phyloP scores from a whole-genome alignment of 768 basidiomycete genomes.

The Leucocoprinus birnbaumii region DNA sequence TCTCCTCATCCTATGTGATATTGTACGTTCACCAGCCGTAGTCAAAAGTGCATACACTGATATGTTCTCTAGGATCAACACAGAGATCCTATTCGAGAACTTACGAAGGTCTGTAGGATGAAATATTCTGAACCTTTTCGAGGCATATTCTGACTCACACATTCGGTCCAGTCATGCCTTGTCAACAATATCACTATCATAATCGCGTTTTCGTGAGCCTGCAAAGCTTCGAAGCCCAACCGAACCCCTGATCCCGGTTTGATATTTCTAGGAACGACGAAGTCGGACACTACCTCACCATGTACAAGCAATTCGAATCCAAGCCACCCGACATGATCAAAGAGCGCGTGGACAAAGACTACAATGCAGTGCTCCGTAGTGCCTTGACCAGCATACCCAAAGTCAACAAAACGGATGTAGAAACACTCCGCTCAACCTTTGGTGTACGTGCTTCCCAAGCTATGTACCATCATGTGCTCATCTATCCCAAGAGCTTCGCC shows the following conservation, averaged over 20 bases:
- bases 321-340: conserved; percentile 93
- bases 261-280: conserved; percentile 68
- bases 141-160: neutral
- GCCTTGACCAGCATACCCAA: conserved; percentile 87
- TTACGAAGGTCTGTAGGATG: conserved; percentile 73
- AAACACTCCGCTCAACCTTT: conserved; percentile 87
- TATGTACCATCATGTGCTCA: conserved; percentile 2
- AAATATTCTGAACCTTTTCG: neutral
- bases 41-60: neutral
- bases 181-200: conserved; percentile 93
- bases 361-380: conserved; percentile 74
- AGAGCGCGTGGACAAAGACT: conserved; percentile 90
- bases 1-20: conserved; percentile 86
- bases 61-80: conserved; percentile 71
- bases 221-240: neutral
- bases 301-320: conserved; percentile 92
- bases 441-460: conserved; percentile 55
- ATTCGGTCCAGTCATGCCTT: conserved; percentile 60
- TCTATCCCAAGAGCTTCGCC: conserved; percentile 68
- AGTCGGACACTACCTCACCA: conserved; percentile 86
- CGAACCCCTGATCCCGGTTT: conserved; percentile 5
- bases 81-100: conserved; percentile 85
- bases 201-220: conserved; percentile 74
- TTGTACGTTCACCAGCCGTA: conserved; percentile 51
- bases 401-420: conserved; percentile 97